Conservation (phyloP, 805 yeast species). For the Debaryomyces maramus region DNA sequence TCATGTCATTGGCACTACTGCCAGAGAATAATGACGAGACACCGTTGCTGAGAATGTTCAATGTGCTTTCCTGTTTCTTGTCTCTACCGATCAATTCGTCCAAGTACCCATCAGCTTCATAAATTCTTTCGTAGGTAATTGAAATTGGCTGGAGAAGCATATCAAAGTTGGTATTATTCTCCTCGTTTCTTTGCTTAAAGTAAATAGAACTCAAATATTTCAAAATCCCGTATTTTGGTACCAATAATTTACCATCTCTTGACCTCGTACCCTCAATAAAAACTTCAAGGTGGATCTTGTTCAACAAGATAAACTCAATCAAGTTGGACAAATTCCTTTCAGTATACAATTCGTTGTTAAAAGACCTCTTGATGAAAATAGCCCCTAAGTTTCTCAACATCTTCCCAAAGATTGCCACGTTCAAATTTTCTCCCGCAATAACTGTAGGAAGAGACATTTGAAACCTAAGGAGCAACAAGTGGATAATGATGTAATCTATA, state of each 20-base stretch:
- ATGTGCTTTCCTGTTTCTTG: constrained; percentile 52
- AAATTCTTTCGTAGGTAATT: constrained; percentile 59
- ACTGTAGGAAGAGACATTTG: constrained; percentile 56
- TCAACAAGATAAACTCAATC: constrained; percentile 47
- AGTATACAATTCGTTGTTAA: constrained; percentile 43
- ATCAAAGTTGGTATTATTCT: constrained; percentile 25
- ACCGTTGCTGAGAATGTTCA: constrained; percentile 37
- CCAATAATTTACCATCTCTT: constrained; percentile 60
- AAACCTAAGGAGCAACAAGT: constrained; percentile 52
- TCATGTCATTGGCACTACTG: constrained; percentile 3
- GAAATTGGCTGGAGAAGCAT: constrained; percentile 52
- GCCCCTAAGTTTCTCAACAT: constrained; percentile 54
- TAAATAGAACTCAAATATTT: constrained; percentile 51
- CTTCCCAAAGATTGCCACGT: constrained; percentile 55
- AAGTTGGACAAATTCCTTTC: constrained; percentile 49
- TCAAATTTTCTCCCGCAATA: constrained; percentile 66
- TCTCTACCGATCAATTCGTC: constrained; percentile 58
- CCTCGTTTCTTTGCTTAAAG: constrained; percentile 33
- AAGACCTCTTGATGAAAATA: constrained; percentile 54
- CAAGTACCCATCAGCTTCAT: constrained; percentile 55
- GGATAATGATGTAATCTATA: constrained; percentile 59
- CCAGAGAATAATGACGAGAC: constrained; percentile 25
- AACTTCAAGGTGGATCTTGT: constrained; percentile 55
- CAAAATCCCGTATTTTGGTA: constrained; percentile 63
- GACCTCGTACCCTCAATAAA: constrained; percentile 69